phyloP scores from a whole-genome alignment of 768 basidiomycete species.

The Butyriboletus loyo region DNA sequence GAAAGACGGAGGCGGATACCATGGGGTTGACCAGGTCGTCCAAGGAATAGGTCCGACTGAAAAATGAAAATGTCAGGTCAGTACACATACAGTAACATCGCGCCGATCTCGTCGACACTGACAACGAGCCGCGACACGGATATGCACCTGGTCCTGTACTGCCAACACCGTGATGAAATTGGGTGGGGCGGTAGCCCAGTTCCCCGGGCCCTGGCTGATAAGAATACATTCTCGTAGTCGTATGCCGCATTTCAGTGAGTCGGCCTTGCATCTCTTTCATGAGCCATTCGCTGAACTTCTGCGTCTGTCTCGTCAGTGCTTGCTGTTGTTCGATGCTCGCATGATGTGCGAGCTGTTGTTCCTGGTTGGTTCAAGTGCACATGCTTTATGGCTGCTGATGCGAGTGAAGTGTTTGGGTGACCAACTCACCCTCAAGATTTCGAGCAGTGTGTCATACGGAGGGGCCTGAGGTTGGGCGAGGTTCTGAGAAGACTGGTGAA shows the following conservation, averaged over 20 bases:
- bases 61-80: neutral
- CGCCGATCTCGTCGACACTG: neutral
- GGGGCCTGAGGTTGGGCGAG: neutral
- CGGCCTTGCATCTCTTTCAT: slow-evolving; percentile 8
- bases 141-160: neutral
- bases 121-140: neutral
- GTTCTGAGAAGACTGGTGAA: neutral
- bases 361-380: neutral
- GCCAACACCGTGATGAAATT: neutral
- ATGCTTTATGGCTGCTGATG: neutral
- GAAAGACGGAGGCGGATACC: neutral
- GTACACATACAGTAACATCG: too few species aligned
- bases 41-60: neutral
- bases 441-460: slow-evolving; percentile 1
- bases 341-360: slow-evolving; percentile 1
- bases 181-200: neutral
- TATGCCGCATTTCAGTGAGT: neutral
- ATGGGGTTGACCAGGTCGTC: neutral
- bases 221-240: neutral
- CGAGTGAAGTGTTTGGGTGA: neutral
- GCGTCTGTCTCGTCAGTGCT: slow-evolving; percentile 1
- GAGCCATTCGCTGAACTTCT: slow-evolving; percentile 3
- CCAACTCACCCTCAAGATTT: slow-evolving; percentile 4
- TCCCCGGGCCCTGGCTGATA: neutral
- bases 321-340: slow-evolving; percentile 3